Percentiles rank a stretch among this genome's conserved stretches.
phyloP scores from a whole-genome alignment of 495 filamentous ascomycete species.

The Neurospora sp. region DNA sequence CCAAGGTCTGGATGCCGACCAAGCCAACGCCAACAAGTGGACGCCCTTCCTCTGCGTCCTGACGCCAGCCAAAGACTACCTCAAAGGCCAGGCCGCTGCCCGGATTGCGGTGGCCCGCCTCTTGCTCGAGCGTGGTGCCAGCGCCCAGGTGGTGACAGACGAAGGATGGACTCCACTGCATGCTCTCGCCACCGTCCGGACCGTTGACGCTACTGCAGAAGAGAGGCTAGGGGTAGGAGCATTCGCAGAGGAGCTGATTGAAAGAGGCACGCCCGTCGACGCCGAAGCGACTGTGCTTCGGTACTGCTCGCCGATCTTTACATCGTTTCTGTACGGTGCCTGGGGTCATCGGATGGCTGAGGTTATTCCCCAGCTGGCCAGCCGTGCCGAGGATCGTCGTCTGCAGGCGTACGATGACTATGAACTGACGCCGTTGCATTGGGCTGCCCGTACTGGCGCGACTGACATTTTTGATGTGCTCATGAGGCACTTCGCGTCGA shows the following conservation, averaged over 20 bases:
- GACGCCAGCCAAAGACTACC: neutral
- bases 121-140: slow-evolving; percentile 11
- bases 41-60: slow-evolving; percentile 17
- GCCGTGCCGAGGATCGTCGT: neutral
- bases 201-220: neutral
- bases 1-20: slow-evolving; percentile 11
- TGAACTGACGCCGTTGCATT: neutral
- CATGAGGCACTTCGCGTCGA: neutral
- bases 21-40: slow-evolving; percentile 12
- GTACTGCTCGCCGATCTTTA: neutral
- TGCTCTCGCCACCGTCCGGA: slow-evolving; percentile 2
- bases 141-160: slow-evolving; percentile 3
- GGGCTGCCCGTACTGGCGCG: neutral
- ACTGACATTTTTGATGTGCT: neutral
- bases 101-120: neutral
- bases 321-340: neutral
- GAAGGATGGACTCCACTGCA: slow-evolving; percentile 16
- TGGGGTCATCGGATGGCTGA: neutral
- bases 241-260: slow-evolving; percentile 2
- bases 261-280: slow-evolving; percentile 2
- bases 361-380: neutral
- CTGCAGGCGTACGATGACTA: neutral
- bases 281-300: neutral
- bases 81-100: neutral
- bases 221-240: neutral